Conservation (phyloP, 2,329 filamentous ascomycete genomes). For the Penicillium sumatraense region DNA sequence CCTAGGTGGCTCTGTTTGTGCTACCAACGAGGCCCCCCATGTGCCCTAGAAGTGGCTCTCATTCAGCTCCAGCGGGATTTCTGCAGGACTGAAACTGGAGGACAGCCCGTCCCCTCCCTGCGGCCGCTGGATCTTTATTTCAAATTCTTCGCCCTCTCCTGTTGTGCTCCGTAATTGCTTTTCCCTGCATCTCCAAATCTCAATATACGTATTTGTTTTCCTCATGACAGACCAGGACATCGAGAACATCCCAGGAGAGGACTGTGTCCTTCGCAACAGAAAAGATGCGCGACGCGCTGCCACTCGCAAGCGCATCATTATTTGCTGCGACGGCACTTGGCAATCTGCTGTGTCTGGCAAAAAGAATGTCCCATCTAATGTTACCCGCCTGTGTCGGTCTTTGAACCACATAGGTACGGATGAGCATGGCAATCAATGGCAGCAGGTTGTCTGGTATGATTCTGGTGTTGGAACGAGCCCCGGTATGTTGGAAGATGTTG, state of each 20-base stretch:
- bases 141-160: not conserved
- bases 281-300: constrained; percentile 9
- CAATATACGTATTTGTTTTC: not conserved
- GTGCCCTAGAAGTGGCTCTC: not conserved
- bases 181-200: not conserved
- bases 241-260: not conserved
- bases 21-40: constrained; percentile 7
- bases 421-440: constrained; percentile 28
- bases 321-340: constrained; percentile 42
- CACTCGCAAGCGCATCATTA: constrained; percentile 34
- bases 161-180: not conserved
- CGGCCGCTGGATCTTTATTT: not conserved
- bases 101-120: not conserved
- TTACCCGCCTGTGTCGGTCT: constrained; percentile 37
- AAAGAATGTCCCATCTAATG: constrained; percentile 35
- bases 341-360: constrained; percentile 36
- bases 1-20: not conserved
- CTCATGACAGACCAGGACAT: not conserved
- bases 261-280: constrained; percentile 11
- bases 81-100: constrained; percentile 3
- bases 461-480: constrained; percentile 37
- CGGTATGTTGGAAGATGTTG: constrained; percentile 26
- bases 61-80: not conserved
- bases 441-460: constrained; percentile 40
- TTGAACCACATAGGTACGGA: constrained; percentile 32